These are phyloP conservation scores for Guillardia theta DNA, from an alignment of 78 protist genomes.

Conservation along the genomic window DNA sequence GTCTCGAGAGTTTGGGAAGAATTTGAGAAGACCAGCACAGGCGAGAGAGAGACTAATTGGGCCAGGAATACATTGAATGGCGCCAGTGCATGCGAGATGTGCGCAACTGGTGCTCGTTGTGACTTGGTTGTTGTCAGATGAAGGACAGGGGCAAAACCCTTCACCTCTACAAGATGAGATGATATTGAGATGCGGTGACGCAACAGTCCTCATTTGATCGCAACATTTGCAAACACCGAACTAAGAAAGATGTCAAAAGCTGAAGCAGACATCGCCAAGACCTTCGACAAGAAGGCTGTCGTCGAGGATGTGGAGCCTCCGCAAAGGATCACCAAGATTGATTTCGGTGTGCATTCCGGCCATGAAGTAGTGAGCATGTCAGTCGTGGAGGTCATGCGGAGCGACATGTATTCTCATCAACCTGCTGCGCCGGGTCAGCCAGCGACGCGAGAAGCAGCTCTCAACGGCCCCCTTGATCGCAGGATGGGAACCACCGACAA, in stretches of 20 bases:
- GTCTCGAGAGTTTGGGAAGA: too few relatives aligned
- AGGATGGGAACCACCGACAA: not conserved
- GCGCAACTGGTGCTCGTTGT: not conserved
- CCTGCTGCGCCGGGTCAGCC: constrained; percentile 25
- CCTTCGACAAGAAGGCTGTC: not conserved
- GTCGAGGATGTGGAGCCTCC: not conserved
- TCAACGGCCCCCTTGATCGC: not conserved
- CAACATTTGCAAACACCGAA: too few relatives aligned
- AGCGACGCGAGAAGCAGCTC: not conserved
- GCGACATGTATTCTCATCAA: not conserved
- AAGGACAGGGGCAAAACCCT: not conserved
- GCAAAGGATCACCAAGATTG: not conserved
- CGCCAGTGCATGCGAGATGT: not conserved
- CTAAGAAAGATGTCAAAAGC: not conserved
- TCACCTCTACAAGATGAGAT: not conserved
- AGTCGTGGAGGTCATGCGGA: not conserved
- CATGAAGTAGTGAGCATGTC: not conserved
- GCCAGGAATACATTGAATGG: not conserved
- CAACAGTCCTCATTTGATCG: too few relatives aligned
- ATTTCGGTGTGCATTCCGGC: not conserved
- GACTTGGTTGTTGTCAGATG: not conserved
- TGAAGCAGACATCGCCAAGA: not conserved
- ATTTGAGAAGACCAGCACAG: too few relatives aligned
- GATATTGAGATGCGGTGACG: not conserved
- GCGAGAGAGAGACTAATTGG: too few relatives aligned